Evolutionary conservation across 176 grass and related monocot genomes (phyloP), one percentile per base, ranked within the genome.

Genomic region (Zea mays): DNA sequence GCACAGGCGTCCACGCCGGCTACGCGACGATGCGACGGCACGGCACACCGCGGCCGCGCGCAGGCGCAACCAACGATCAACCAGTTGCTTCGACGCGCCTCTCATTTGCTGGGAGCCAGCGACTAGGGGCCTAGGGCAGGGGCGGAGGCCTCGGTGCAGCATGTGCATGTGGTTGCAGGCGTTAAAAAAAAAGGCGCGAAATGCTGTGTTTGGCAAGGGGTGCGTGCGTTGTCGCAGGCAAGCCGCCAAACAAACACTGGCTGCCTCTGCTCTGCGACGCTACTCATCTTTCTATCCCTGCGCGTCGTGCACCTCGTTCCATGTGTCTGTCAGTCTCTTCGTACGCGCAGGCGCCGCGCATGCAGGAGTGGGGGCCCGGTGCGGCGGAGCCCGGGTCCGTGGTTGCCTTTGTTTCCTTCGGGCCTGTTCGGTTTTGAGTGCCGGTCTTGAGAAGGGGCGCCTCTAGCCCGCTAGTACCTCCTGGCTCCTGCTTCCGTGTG

Each of bases 371-470:
- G 44, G 49, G 47, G 50, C 11, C 3, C 50, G 11, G 49, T 27
- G 27, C 27, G 27, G 27, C 27, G 27, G 27, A 9, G 52, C 6
- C 54, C 14, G 51, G 6, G 10, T 0, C 9, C 44, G 60, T 27
- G 27, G 27, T 27, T 4, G 48, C 13, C 3, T n/a, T 1, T 0
- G 19, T 21, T 36, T 5, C 9, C 74, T 27, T 27, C 27, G 27
- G 5, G 7, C 43, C 33, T 2, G 59, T 62, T 41, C 16, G 3
- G 39, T 52, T 86, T 75, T 81, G 78, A 70, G 78, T 5, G 84
- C 45, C 44, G 6, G 55, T 63, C 77, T 81, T 69, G 71, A 77
- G 65, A 77, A 82, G 46, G 65, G 45, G 46, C 46, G 21, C 6
- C n/a, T 19, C 19, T 20, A 13, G 27, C 27, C 27, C 27, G 27